Conservation (phyloP, 768 basidiomycete species). For the Lentinula sp. region DNA sequence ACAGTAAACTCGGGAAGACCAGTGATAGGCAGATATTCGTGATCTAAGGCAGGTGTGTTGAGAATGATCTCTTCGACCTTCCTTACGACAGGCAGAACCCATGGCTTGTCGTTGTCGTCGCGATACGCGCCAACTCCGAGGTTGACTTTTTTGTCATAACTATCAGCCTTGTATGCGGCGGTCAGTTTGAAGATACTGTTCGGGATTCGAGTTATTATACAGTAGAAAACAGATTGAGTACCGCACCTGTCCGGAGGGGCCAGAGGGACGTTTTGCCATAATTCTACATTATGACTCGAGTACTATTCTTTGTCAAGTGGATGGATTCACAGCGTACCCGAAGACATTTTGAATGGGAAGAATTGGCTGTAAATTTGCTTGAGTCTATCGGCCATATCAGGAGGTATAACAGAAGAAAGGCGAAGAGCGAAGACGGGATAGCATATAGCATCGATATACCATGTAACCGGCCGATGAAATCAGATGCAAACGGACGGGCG, state of each 20-base stretch:
- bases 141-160: conserved; percentile 75
- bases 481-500: neutral
- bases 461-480: neutral
- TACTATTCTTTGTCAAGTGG: conserved; percentile 7
- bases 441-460: neutral
- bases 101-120: conserved; percentile 82
- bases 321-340: conserved; percentile 35
- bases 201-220: conserved; percentile 10
- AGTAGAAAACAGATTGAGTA: neutral
- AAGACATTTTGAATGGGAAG: conserved; percentile 36
- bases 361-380: conserved; percentile 52
- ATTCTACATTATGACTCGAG: conserved; percentile 36
- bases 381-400: conserved; percentile 50
- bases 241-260: conserved; percentile 80
- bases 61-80: conserved; percentile 74
- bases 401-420: neutral
- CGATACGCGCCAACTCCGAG: conserved; percentile 92
- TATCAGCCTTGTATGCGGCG: conserved; percentile 81
- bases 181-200: conserved; percentile 86
- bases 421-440: neutral
- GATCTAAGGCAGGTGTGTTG: conserved; percentile 69
- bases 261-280: conserved; percentile 71
- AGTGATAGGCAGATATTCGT: conserved; percentile 90
- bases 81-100: conserved; percentile 88
- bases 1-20: conserved; percentile 79